Conservation (phyloP, 2,329 filamentous ascomycete genomes). For the Microascus cirrosus region DNA sequence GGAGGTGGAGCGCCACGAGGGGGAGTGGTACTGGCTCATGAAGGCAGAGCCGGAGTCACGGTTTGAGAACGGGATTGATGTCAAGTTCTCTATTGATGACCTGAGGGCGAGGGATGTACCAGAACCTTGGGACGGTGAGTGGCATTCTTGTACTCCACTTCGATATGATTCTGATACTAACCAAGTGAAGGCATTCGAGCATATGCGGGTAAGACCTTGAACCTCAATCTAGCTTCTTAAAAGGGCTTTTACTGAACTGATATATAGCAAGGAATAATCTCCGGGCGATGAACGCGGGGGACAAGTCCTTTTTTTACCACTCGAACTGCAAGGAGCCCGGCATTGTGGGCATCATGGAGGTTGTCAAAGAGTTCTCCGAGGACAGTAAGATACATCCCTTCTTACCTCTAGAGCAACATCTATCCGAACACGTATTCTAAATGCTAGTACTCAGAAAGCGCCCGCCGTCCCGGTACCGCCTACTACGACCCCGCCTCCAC, state of each 20-base stretch:
- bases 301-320: slow-evolving; percentile 95
- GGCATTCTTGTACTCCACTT: slow-evolving; percentile 5
- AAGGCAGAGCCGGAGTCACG: slow-evolving; percentile 84
- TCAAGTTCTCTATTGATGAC: slow-evolving; percentile 92
- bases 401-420: background rate
- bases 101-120: slow-evolving; percentile 60
- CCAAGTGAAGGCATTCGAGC: slow-evolving; percentile 29
- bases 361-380: slow-evolving; percentile 71
- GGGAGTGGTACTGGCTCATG: slow-evolving; percentile 61
- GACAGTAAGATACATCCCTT: slow-evolving; percentile 48
- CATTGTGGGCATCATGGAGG: slow-evolving; percentile 79
- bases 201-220: slow-evolving; percentile 28
- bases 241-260: slow-evolving; percentile 2
- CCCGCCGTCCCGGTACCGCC: slow-evolving; percentile 30
- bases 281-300: slow-evolving; percentile 79
- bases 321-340: slow-evolving; percentile 85
- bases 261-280: slow-evolving; percentile 70
- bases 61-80: slow-evolving; percentile 75
- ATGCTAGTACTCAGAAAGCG: slow-evolving; percentile 15
- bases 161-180: background rate
- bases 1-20: slow-evolving; percentile 25
- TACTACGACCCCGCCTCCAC: slow-evolving; percentile 77
- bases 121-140: slow-evolving; percentile 83
- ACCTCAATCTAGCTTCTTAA: background rate
- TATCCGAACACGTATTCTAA: background rate